phyloP scores from a whole-genome alignment of 2,329 filamentous ascomycete species.

The Sordariomycetes sp. region DNA sequence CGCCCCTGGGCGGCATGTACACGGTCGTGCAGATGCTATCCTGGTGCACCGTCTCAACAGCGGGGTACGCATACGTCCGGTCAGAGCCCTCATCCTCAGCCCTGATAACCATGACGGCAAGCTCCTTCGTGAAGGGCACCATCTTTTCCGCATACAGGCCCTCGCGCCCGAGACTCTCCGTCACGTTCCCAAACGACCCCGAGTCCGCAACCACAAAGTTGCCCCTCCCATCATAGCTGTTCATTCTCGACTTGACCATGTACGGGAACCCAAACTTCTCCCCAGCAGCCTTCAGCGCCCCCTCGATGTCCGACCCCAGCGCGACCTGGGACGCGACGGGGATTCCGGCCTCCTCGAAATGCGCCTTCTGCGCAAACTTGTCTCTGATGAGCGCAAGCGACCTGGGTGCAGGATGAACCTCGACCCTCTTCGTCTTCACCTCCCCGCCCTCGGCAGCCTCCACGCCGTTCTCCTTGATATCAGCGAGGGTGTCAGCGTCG shows the following conservation, averaged over 20 bases:
- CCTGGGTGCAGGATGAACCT: conserved; percentile 70
- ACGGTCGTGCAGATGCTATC: conserved; percentile 91
- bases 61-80: conserved; percentile 60
- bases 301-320: conserved; percentile 42
- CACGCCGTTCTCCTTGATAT: conserved; percentile 56
- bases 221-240: conserved; percentile 83
- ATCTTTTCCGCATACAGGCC: conserved; percentile 84
- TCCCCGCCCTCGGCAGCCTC: conserved; percentile 28
- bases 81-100: conserved; percentile 54
- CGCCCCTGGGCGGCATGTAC: conserved; percentile 68
- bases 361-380: conserved; percentile 82
- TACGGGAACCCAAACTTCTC: conserved; percentile 63
- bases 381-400: conserved; percentile 86
- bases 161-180: conserved; percentile 54
- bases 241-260: conserved; percentile 85
- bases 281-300: conserved; percentile 51
- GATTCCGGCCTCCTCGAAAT: conserved; percentile 55
- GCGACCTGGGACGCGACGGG: conserved; percentile 60
- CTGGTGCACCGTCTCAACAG: conserved; percentile 89
- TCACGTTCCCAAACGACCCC: conserved; percentile 44
- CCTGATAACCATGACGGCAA: conserved; percentile 90
- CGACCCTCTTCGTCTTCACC: conserved; percentile 33
- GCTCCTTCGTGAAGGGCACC: conserved; percentile 71
- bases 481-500: conserved; percentile 77
- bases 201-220: conserved; percentile 37